phyloP scores from a whole-genome alignment of 1,284 basidiomycete genomes.

The Cutaneotrichosporon sp. region DNA sequence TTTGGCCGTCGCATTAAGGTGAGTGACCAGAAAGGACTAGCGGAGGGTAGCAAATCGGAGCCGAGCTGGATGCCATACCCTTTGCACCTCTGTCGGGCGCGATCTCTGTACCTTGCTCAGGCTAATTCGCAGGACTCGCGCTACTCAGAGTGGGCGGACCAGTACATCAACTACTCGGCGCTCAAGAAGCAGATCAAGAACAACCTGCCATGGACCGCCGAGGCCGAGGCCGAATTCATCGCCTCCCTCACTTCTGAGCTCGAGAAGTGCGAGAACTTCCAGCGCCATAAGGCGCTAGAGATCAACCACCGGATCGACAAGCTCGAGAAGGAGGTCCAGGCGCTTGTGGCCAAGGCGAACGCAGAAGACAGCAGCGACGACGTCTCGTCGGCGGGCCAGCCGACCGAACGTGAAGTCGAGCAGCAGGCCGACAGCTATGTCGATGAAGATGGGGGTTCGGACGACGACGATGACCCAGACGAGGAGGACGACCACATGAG shows the following conservation, averaged over 20 bases:
- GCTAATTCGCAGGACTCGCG: slow-evolving; percentile 60
- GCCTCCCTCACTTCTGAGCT: slow-evolving; percentile 76
- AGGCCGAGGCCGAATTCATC: slow-evolving; percentile 77
- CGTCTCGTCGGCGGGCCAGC: slow-evolving; percentile 30
- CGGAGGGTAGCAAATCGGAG: not conserved
- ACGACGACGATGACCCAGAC: slow-evolving; percentile 53
- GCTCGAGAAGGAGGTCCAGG: slow-evolving; percentile 72
- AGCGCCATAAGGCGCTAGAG: slow-evolving; percentile 83
- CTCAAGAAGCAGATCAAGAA: slow-evolving; percentile 83
- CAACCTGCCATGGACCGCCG: slow-evolving; percentile 59
- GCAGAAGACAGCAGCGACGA: slow-evolving; percentile 45
- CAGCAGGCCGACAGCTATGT: slow-evolving; percentile 52
- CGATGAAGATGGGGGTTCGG: slow-evolving; percentile 54
- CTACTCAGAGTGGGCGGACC: slow-evolving; percentile 83
- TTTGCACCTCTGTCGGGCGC: too few relatives aligned
- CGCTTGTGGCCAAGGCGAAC: slow-evolving; percentile 56
- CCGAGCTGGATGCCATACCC: too few relatives aligned
- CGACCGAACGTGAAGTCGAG: slow-evolving; percentile 29
- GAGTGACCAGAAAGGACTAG: slow-evolving; percentile 29
- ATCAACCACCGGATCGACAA: slow-evolving; percentile 71
- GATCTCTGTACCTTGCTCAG: too few relatives aligned
- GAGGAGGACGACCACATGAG: slow-evolving; percentile 53
- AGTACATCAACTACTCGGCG: slow-evolving; percentile 82
- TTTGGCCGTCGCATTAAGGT: slow-evolving; percentile 85
- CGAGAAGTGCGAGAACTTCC: slow-evolving; percentile 94